Conservation (phyloP, 805 yeast genomes). For the Candida piceae region DNA sequence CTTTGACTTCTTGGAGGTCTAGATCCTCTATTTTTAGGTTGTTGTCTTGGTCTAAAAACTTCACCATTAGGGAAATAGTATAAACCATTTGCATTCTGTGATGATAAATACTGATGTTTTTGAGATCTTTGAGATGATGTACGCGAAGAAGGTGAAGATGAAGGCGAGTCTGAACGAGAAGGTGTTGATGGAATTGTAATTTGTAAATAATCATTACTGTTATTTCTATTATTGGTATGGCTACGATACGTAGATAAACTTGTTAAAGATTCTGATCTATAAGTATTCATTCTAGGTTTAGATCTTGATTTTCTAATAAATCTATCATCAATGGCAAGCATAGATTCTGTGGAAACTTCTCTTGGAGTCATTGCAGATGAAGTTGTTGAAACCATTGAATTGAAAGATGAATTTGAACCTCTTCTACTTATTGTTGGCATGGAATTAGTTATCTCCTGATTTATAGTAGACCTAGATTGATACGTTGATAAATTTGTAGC, state of each 20-base stretch:
- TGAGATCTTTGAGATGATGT: not conserved
- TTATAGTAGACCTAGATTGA: not conserved
- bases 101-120: slow-evolving; percentile 6
- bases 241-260: slow-evolving; percentile 7
- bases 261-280: slow-evolving; percentile 16
- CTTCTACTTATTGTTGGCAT: slow-evolving; percentile 23
- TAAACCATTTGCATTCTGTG: slow-evolving; percentile 8
- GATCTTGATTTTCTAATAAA: slow-evolving; percentile 36
- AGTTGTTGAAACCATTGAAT: slow-evolving; percentile 11
- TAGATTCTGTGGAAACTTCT: slow-evolving; percentile 35
- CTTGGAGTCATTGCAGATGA: slow-evolving; percentile 19
- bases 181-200: slow-evolving; percentile 3
- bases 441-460: not conserved
- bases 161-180: slow-evolving; percentile 1
- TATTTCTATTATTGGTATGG: not conserved
- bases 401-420: slow-evolving; percentile 30
- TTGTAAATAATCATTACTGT: no score
- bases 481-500: not conserved
- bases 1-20: slow-evolving; percentile 30
- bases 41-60: slow-evolving; percentile 42
- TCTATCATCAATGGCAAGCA: slow-evolving; percentile 34
- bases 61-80: slow-evolving; percentile 50
- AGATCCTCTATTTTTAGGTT: slow-evolving; percentile 34
- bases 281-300: slow-evolving; percentile 10
- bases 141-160: not conserved